A percentile compares a stretch with the other conserved stretches of the same genome.
phyloP scores from a whole-genome alignment of 352 stramenopile genomes.

The Phytophthora tubulina region DNA sequence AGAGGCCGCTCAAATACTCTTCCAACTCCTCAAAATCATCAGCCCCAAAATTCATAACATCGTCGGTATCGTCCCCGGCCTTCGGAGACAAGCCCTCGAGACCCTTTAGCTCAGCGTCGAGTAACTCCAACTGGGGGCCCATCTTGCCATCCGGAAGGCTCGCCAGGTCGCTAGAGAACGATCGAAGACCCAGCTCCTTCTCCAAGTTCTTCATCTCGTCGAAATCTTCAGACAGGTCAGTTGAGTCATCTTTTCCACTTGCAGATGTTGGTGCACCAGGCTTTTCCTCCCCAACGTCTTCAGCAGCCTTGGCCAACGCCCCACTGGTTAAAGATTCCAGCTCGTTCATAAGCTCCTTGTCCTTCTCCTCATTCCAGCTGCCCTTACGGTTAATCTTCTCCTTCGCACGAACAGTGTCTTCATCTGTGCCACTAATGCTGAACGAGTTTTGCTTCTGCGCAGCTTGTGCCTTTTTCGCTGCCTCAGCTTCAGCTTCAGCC shows the following conservation, averaged over 20 bases:
- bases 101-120: slow-evolving; percentile 84
- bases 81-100: slow-evolving; percentile 65
- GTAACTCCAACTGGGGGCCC: slow-evolving; percentile 67
- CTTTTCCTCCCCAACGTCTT: slow-evolving; percentile 59
- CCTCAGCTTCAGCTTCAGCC: slow-evolving; percentile 38
- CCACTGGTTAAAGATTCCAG: slow-evolving; percentile 81
- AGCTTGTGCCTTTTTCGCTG: slow-evolving; percentile 43
- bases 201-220: slow-evolving; percentile 88
- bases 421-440: slow-evolving; percentile 76
- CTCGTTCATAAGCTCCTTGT: slow-evolving; percentile 89
- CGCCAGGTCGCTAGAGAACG: slow-evolving; percentile 60
- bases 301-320: slow-evolving; percentile 58
- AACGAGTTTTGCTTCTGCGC: slow-evolving; percentile 65
- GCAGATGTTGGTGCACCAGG: slow-evolving; percentile 16
- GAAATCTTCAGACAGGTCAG: slow-evolving; percentile 72
- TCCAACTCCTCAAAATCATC: slow-evolving; percentile 92
- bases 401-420: slow-evolving; percentile 55
- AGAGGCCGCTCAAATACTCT: slow-evolving; percentile 87
- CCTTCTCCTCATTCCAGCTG: slow-evolving; percentile 88
- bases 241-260: slow-evolving; percentile 47
- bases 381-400: slow-evolving; percentile 67
- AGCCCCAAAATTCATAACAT: slow-evolving; percentile 87
- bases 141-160: slow-evolving; percentile 61
- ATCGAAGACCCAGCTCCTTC: slow-evolving; percentile 81
- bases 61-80: slow-evolving; percentile 49